Base-by-base conservation (phyloP, 768 basidiomycete genomes). In the Hydnomerulius pinastri region DNA sequence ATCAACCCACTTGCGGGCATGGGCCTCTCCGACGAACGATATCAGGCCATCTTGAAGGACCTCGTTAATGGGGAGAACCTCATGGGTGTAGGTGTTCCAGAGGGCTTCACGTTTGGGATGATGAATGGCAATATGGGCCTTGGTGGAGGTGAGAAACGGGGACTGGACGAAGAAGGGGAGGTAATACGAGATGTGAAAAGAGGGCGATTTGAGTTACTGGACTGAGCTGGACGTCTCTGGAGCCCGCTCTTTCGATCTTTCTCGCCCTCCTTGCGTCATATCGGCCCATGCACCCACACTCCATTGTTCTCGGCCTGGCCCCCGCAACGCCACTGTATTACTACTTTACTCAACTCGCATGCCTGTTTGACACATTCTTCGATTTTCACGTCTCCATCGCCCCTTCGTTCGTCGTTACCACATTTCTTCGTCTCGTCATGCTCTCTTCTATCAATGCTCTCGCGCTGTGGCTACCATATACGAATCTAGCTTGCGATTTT, bases 1-100 rank as follows among this genome's bases (percentile, higher is more conserved):
- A 81, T 90, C 57, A 93, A 96, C 68, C 90, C 91, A 6, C 76
- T 97, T 35, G 88, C 86, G 13, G 87, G 85, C 15, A 88, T 94
- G 83, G 93, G 92, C 11, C 79, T 95, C 47, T 82, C 86, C 13
- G 92, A 95, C 59, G 90, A 94, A 63, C 90, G 93, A 68, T 97
- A 95, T 71, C 80, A 80, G 47, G 65, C 81, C 54, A 90, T 95
- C 49, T 66, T 95, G 56, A 83, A 85, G 65, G 85, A 81, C 46
- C 76, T 93, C 50, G 81, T 90, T 36, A 79, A 71, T 61, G 82
- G 79, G 25, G 88, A 88, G 56, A 75, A 76, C 4, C 77, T 86
- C 61, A 68, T 73, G 67, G 76, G 72, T 12, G 62, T 75, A 23
- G 72, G 74, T 18, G 60, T 68, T 15, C 10, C 64, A 4, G 67